Percentiles rank a stretch among this genome's conserved stretches.
Evolutionary conservation across 2,329 filamentous ascomycete species (phyloP).

Genomic region (Stagonosporopsis chrysanthemi): DNA sequence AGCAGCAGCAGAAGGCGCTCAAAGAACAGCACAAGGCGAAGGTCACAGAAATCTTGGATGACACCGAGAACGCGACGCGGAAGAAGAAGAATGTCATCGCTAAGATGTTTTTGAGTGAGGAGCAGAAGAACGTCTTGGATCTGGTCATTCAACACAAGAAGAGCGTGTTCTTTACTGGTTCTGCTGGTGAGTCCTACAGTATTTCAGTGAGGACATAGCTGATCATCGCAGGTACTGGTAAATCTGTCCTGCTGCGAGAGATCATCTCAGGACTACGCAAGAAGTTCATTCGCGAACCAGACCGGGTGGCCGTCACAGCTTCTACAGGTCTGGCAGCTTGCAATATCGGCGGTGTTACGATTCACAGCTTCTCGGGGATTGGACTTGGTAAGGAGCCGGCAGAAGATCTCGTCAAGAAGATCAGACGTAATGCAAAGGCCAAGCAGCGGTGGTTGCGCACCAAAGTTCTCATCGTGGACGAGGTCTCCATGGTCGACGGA

Average conservation of each 20-base stretch:
- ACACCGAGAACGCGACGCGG: conserved; percentile 55
- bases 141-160: conserved; percentile 80
- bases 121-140: conserved; percentile 84
- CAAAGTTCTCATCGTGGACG: conserved; percentile 88
- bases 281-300: conserved; percentile 78
- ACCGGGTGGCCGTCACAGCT: conserved; percentile 89
- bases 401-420: conserved; percentile 83
- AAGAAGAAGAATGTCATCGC: conserved; percentile 56
- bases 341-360: conserved; percentile 93
- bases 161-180: conserved; percentile 98
- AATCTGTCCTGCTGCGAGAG: conserved; percentile 92
- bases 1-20: conserved; percentile 78
- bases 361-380: conserved; percentile 96
- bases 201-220: not conserved
- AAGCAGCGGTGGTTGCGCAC: conserved; percentile 88
- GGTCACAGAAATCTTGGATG: conserved; percentile 47
- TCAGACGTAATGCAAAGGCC: conserved; percentile 85
- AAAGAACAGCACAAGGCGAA: conserved; percentile 65
- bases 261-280: conserved; percentile 83
- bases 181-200: conserved; percentile 66
- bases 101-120: conserved; percentile 78
- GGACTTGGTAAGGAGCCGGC: conserved; percentile 91
- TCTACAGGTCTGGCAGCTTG: conserved; percentile 96
- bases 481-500: conserved; percentile 98
- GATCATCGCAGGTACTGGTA: conserved; percentile 72